Evolutionary conservation across 176 grass and related monocot genomes (phyloP).

Genomic region (Olyra latifolia): DNA sequence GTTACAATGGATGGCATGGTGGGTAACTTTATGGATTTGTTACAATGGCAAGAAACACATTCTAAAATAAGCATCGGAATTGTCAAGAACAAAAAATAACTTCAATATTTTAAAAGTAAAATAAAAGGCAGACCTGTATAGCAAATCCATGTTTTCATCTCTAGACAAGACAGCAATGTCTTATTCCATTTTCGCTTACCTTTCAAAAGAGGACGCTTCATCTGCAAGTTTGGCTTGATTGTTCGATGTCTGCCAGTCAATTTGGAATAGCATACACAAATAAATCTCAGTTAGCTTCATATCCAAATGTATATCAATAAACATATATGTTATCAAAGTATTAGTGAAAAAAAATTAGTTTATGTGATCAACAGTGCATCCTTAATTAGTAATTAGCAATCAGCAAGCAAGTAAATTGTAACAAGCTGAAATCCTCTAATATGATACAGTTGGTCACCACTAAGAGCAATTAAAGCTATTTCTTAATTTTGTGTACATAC

Average conservation of each 20-base stretch:
- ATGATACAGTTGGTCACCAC: not conserved
- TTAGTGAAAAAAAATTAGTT: not conserved
- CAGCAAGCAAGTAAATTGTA: not conserved
- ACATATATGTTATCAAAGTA: not conserved
- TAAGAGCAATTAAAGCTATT: not conserved
- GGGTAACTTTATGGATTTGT: too few relatives aligned
- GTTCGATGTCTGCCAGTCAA: slow-evolving; percentile 30
- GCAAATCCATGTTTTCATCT: slow-evolving; percentile 66
- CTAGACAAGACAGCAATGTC: slow-evolving; percentile 53
- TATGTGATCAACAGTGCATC: not conserved
- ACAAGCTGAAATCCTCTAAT: not conserved
- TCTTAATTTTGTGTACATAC: not conserved
- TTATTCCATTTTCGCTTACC: slow-evolving; percentile 52
- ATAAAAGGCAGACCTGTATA: slow-evolving; percentile 65
- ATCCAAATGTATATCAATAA: not conserved
- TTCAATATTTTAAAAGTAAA: not conserved
- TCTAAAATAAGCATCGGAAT: not conserved
- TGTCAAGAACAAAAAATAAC: slow-evolving; percentile 23
- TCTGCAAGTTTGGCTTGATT: slow-evolving; percentile 32
- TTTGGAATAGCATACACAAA: slow-evolving; percentile 18
- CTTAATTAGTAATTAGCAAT: not conserved
- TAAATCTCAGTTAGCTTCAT: not conserved
- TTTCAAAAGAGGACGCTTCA: slow-evolving; percentile 33
- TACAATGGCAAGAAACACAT: too few relatives aligned
- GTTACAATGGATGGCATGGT: too few relatives aligned